These are phyloP conservation scores for Stagonosporopsis tanaceti DNA, from an alignment of 2,329 filamentous ascomycete species.

Conservation along the genomic window DNA sequence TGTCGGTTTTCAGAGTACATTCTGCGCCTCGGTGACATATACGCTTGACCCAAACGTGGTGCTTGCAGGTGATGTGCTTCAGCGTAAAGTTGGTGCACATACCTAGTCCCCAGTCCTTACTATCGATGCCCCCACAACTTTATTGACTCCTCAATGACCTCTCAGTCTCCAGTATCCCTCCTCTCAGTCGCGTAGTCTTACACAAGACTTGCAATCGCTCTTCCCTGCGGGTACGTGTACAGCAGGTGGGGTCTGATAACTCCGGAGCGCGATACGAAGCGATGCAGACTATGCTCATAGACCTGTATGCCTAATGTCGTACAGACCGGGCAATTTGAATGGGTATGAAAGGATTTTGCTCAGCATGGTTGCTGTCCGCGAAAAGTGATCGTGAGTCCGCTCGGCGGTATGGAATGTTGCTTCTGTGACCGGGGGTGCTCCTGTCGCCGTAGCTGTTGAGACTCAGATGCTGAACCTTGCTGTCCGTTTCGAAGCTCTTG, in stretches of 20 bases:
- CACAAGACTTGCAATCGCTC: background rate
- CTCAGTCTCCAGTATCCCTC: background rate
- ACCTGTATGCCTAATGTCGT: background rate
- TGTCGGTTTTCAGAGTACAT: slow-evolving; percentile 26
- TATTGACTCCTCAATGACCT: background rate
- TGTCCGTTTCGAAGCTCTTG: background rate
- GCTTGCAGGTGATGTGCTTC: slow-evolving; percentile 32
- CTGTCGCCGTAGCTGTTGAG: background rate
- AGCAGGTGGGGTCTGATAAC: slow-evolving; percentile 14
- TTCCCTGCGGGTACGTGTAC: slow-evolving; percentile 7
- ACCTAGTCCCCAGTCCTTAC: background rate
- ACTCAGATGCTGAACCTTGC: background rate
- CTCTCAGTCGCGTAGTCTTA: background rate
- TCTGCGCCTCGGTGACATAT: slow-evolving; percentile 26
- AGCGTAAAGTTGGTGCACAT: slow-evolving; percentile 36
- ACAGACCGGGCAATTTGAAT: background rate
- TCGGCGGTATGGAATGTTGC: background rate
- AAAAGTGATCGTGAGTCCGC: background rate
- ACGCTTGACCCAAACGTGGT: slow-evolving; percentile 30
- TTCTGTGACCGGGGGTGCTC: background rate
- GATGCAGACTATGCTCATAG: slow-evolving; percentile 2
- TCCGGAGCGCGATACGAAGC: slow-evolving; percentile 2
- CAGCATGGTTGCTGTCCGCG: background rate
- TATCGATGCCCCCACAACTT: background rate
- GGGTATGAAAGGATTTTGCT: background rate